A percentile compares a stretch with the other conserved stretches of the same genome.
Evolutionary conservation across 805 yeast species (phyloP).

Genomic region (Ogataea glucozyma): DNA sequence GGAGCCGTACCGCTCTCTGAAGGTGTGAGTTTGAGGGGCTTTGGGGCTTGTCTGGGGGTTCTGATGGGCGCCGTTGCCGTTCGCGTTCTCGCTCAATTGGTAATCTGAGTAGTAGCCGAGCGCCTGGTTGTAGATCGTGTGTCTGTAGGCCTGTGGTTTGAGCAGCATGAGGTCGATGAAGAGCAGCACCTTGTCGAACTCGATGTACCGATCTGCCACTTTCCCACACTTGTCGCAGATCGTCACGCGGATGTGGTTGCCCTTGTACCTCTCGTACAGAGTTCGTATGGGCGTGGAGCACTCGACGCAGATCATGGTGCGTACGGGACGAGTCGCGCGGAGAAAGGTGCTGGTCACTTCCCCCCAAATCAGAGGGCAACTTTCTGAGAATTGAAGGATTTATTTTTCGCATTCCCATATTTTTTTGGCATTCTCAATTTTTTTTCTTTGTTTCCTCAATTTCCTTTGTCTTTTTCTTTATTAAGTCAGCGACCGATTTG

Average conservation of each 20-base stretch:
- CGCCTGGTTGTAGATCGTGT: constrained; percentile 71
- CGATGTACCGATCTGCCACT: constrained; percentile 89
- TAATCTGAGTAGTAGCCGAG: constrained; percentile 33
- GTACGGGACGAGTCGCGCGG: no score
- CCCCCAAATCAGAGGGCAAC: no score
- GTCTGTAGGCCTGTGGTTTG: constrained; percentile 87
- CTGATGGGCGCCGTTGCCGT: constrained; percentile 1
- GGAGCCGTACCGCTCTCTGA: constrained; percentile 15
- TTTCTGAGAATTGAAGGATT: no score
- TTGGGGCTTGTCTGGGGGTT: constrained; percentile 4
- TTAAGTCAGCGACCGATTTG: no score
- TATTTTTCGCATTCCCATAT: no score
- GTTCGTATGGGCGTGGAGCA: constrained; percentile 69
- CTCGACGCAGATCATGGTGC: constrained; percentile 81
- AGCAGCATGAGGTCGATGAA: constrained; percentile 81
- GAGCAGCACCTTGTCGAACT: constrained; percentile 79
- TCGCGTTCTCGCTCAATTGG: constrained; percentile 8
- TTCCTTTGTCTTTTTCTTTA: background rate
- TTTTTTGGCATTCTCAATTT: background rate
- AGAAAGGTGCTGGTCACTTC: background rate
- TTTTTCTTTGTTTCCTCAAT: background rate
- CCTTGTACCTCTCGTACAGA: constrained; percentile 70
- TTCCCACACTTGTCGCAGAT: constrained; percentile 70
- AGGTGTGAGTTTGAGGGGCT: constrained; percentile 2
- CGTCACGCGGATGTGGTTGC: constrained; percentile 76